phyloP scores from a whole-genome alignment of 257 asterid species.

The Craterostigma plantagineum region DNA sequence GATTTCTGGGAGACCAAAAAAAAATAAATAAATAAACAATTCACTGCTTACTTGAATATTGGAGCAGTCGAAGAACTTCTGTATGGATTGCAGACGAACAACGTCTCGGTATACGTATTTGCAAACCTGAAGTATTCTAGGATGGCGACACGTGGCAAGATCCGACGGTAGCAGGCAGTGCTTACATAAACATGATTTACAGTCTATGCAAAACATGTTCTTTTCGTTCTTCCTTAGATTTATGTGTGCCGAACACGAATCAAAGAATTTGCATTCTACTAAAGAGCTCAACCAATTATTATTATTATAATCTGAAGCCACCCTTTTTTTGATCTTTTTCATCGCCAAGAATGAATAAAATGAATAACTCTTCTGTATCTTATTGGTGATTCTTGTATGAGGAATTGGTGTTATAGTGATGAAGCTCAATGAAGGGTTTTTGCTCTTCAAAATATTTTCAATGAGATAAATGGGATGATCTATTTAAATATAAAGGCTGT shows the following conservation, averaged over 20 bases:
- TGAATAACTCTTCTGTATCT: too few relatives aligned
- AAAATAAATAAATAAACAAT: too few relatives aligned
- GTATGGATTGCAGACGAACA: slow-evolving; percentile 52
- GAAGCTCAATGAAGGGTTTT: too few relatives aligned
- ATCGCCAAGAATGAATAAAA: too few relatives aligned
- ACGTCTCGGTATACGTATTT: slow-evolving; percentile 64
- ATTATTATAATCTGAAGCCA: too few relatives aligned
- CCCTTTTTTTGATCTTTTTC: too few relatives aligned
- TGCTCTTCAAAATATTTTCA: too few relatives aligned
- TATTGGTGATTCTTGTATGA: too few relatives aligned
- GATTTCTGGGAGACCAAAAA: too few relatives aligned
- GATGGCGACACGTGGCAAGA: slow-evolving; percentile 14
- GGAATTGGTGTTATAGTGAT: too few relatives aligned
- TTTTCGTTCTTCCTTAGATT: slow-evolving; percentile 39
- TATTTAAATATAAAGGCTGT: too few relatives aligned
- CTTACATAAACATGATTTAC: slow-evolving; percentile 35
- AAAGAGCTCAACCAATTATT: slow-evolving; percentile 28
- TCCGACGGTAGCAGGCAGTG: slow-evolving; percentile 29
- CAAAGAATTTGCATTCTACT: slow-evolving; percentile 28
- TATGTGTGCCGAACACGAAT: slow-evolving; percentile 28
- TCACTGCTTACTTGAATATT: slow-evolving; percentile 42
- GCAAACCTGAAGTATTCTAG: slow-evolving; percentile 52
- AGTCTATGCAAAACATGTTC: slow-evolving; percentile 60
- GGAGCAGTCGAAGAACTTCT: slow-evolving; percentile 47
- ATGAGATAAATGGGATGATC: too few relatives aligned